Base-by-base conservation (phyloP, 73 alveolate species). In the Paramecium primaurelia region DNA sequence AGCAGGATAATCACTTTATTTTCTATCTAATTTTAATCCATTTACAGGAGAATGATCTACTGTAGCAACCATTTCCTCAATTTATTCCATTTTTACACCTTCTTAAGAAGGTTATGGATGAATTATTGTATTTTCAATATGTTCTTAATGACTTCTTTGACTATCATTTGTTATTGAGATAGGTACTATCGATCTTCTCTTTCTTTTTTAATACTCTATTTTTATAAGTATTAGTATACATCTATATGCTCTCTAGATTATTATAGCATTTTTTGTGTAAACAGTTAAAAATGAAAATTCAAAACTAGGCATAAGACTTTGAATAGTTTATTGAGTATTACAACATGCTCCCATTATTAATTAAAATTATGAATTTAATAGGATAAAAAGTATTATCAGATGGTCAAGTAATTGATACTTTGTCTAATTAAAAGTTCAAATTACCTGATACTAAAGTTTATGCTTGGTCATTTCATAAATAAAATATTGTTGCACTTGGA, bases 131-230 rank as follows among this genome's bases (percentile, higher is more conserved):
- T 32, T 64, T 64, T 49, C 71, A 20, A 36, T 8, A 20, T 80
- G 71, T 14, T 80, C 77, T 47, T 80, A 34, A 25, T 80, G 75
- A 22, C 91, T 80, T 20, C 91, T 59, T 80, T 80, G 45, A 80
- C 91, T 80, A 25, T 80, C 91, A 14, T 49, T 80, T 11, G 91
- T 80, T 14, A 64, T 64, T 32, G 84, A 64, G 10, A 64, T 34
- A 12, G 84, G 84, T 64, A 64, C 22, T 32, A 34, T 64, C 30
- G 47, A 64, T 64, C 84, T 28, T 64, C 49, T 28, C 47, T 64
- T 64, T 14, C 84, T 64, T 12, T 64, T 28, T 64, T 64, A 32
- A 34, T 64, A 64, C 84, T 64, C 84, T 64, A 32, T 11, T 25
- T 64, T 12, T 28, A 32, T 64, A 64, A 28, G 26, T 3, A 12